Evolutionary conservation across 345 rosid genomes (phyloP).

Genomic region (Angophora floribunda): DNA sequence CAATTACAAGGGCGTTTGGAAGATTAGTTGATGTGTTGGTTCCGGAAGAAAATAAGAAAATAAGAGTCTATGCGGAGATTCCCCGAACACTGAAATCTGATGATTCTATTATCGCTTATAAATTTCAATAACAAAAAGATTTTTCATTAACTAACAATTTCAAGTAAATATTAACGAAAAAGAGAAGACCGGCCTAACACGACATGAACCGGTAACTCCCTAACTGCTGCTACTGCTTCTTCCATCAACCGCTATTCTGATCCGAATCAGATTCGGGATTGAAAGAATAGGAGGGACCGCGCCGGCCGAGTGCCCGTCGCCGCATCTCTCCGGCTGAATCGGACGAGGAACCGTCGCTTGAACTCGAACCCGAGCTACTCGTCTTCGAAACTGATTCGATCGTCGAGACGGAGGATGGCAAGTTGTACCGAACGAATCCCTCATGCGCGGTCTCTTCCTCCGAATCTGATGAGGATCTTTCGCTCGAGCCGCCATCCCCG

Average conservation of each 20-base stretch:
- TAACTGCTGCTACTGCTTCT: not conserved
- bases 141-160: not conserved
- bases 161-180: not conserved
- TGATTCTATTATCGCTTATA: not conserved
- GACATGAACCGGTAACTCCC: not conserved
- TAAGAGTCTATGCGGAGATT: not conserved
- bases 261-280: not conserved
- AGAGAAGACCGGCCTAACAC: not conserved
- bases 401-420: not conserved
- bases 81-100: not conserved
- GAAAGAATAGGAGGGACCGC: not conserved
- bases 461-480: not conserved
- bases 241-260: not conserved
- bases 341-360: not conserved
- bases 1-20: no score
- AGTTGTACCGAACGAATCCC: not conserved
- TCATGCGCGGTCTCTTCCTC: not conserved
- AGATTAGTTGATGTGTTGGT: not conserved
- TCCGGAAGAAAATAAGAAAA: not conserved
- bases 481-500: not conserved
- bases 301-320: not conserved
- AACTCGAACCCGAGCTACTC: not conserved
- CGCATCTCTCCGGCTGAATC: not conserved
- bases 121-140: not conserved
- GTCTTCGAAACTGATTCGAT: not conserved